phyloP scores from a whole-genome alignment of 2,329 filamentous ascomycete species.

The Diplocarpon mali region DNA sequence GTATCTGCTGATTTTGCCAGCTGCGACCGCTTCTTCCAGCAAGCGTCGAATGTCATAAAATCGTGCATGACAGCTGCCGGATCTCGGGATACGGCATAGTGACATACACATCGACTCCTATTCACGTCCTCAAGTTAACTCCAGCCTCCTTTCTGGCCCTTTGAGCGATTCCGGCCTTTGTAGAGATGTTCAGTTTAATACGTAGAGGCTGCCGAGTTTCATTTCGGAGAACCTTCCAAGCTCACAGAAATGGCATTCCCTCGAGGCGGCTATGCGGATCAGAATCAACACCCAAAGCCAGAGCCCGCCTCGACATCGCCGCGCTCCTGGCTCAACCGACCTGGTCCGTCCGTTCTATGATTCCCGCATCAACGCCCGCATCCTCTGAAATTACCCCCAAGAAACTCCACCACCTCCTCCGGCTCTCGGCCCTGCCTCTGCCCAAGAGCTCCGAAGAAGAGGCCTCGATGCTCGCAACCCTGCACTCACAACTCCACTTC shows the following conservation, averaged over 20 bases:
- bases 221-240: not conserved
- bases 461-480: constrained; percentile 56
- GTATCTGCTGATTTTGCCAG: not conserved
- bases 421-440: constrained; percentile 74
- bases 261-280: constrained; percentile 5
- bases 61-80: no score
- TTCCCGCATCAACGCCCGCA: constrained; percentile 34
- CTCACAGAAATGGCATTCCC: not conserved
- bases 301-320: constrained; percentile 4
- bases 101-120: no score
- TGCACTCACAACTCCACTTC: constrained; percentile 79
- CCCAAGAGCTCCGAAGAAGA: constrained; percentile 56
- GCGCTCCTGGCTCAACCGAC: constrained; percentile 57
- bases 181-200: constrained; percentile 11
- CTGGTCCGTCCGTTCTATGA: constrained; percentile 74
- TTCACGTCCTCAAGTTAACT: not conserved
- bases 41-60: no score
- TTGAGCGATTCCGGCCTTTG: not conserved
- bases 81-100: no score
- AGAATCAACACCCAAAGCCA: not conserved
- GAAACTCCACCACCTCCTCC: constrained; percentile 73
- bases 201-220: constrained; percentile 15
- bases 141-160: not conserved
- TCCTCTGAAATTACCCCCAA: constrained; percentile 38
- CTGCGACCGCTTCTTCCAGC: not conserved